Evolutionary conservation across 768 basidiomycete genomes (phyloP).

Genomic region (Boletus sp.): DNA sequence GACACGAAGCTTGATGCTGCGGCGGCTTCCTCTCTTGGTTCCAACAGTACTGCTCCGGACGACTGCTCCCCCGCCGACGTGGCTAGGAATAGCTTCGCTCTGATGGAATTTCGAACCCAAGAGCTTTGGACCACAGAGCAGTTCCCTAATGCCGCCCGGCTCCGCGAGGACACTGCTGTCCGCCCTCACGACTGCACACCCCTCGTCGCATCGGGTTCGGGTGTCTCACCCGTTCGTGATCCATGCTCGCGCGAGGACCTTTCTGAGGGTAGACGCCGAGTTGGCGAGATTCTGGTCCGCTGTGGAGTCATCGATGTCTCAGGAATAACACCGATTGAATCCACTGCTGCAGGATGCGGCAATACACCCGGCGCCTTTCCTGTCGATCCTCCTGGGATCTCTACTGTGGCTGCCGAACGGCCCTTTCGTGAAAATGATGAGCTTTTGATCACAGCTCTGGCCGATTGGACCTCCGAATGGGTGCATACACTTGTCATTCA

Average conservation of each 20-base stretch:
- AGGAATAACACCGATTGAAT: background rate
- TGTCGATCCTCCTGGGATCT: background rate
- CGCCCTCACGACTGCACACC: background rate
- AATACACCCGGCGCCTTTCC: background rate
- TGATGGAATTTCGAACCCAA: slow-evolving; percentile 7
- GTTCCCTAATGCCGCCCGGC: background rate
- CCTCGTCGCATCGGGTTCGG: slow-evolving; percentile 5
- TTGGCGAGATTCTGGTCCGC: slow-evolving; percentile 20
- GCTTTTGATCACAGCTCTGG: slow-evolving; percentile 11
- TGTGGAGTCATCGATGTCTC: slow-evolving; percentile 17
- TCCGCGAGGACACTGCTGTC: background rate
- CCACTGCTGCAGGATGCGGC: background rate
- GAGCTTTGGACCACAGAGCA: background rate
- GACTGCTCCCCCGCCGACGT: background rate
- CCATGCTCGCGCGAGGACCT: slow-evolving; percentile 4
- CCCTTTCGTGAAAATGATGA: slow-evolving; percentile 2
- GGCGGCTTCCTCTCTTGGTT: slow-evolving; percentile 9
- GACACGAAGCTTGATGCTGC: slow-evolving; percentile 11
- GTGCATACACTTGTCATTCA: slow-evolving; percentile 23
- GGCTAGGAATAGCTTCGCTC: background rate
- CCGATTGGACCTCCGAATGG: slow-evolving; percentile 29
- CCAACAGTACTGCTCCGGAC: background rate
- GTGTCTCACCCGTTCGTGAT: background rate
- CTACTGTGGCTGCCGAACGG: background rate
- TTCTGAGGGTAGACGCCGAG: slow-evolving; percentile 17